Conservation (phyloP, 148 eudicot species). For the Persicaria tinctoria region DNA sequence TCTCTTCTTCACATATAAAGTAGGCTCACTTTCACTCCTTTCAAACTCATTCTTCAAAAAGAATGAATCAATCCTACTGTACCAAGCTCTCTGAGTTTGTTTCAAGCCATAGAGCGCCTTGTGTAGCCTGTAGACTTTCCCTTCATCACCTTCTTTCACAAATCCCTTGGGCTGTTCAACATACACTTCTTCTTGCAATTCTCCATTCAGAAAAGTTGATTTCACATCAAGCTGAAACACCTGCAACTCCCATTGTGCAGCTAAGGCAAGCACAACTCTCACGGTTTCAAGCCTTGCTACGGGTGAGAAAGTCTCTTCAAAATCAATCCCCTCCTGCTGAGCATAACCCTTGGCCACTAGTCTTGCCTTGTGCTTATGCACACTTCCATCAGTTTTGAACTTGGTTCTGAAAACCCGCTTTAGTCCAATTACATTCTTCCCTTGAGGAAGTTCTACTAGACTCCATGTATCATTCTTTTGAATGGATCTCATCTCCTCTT, state of each 20-base stretch:
- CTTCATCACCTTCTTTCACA: neutral
- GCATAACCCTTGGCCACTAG: neutral
- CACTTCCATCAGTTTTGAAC: neutral
- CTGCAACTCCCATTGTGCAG: neutral
- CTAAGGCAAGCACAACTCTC: neutral
- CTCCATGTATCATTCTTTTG: too few species aligned
- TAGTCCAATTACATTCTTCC: too few species aligned
- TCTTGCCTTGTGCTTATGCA: neutral
- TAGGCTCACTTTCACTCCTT: too few species aligned
- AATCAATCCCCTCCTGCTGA: neutral
- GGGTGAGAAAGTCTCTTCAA: neutral
- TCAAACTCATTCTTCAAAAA: too few species aligned
- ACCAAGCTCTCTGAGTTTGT: conserved; percentile 17
- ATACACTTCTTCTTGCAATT: too few species aligned
- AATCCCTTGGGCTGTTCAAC: conserved; percentile 14
- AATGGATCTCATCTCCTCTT: too few species aligned
- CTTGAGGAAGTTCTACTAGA: too few species aligned
- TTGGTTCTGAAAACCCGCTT: neutral
- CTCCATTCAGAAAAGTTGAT: neutral
- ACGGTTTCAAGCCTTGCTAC: neutral
- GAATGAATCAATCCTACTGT: conserved; percentile 8
- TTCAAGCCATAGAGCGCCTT: neutral
- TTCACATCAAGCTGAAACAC: conserved; percentile 10
- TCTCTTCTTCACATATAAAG: too few species aligned
- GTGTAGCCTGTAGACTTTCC: too few species aligned